These are phyloP conservation scores for Petunia axillaris DNA, from an alignment of 257 asterid species.

Conservation along the genomic window DNA sequence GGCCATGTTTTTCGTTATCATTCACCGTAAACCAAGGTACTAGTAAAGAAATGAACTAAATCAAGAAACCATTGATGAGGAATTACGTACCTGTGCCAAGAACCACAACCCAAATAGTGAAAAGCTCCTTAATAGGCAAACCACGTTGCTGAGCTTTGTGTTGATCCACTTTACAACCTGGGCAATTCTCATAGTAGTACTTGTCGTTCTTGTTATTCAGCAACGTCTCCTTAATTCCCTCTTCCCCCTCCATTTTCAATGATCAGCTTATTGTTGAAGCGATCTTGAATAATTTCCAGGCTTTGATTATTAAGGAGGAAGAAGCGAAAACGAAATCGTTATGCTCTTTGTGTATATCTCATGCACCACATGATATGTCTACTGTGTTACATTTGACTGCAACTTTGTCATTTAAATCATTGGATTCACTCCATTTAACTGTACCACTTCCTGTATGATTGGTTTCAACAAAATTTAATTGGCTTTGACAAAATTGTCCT, in stretches of 20 bases:
- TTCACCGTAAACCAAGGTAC: too few relatives aligned
- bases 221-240: slow-evolving; percentile 20
- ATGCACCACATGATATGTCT: neutral
- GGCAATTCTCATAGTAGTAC: slow-evolving; percentile 44
- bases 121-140: slow-evolving; percentile 44
- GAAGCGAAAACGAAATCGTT: neutral
- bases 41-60: too few relatives aligned
- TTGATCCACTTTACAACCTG: slow-evolving; percentile 52
- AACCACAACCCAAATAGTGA: slow-evolving; percentile 48
- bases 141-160: slow-evolving; percentile 39
- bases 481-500: too few relatives aligned
- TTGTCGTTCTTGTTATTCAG: slow-evolving; percentile 26
- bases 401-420: too few relatives aligned
- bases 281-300: too few relatives aligned
- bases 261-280: neutral
- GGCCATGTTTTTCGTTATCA: too few relatives aligned
- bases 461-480: too few relatives aligned
- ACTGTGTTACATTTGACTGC: too few relatives aligned
- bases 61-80: too few relatives aligned
- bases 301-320: neutral
- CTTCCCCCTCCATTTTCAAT: slow-evolving; percentile 25
- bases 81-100: slow-evolving; percentile 40
- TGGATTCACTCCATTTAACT: too few relatives aligned
- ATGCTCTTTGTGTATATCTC: neutral
- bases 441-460: too few relatives aligned